phyloP scores from a whole-genome alignment of 306 rosid genomes.

The Echinosophora koreensis region DNA sequence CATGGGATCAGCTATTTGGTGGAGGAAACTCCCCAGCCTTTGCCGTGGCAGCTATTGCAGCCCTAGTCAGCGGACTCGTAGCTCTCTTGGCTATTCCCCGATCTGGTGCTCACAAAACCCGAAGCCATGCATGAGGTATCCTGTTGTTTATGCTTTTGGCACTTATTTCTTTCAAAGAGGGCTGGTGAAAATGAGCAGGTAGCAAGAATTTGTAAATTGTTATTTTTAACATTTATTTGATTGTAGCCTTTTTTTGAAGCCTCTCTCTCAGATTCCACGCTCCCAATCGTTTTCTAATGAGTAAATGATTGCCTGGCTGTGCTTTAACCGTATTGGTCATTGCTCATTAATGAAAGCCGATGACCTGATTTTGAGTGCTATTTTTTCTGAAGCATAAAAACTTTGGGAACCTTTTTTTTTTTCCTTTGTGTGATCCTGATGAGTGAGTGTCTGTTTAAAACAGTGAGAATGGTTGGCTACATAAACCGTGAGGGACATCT shows the following conservation, averaged over 20 bases:
- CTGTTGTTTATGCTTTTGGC: constrained; percentile 55
- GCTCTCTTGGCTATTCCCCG: constrained; percentile 94
- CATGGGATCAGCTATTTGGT: constrained; percentile 99
- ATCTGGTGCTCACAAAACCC: constrained; percentile 73
- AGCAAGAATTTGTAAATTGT: constrained; percentile 61
- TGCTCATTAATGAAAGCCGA: constrained; percentile 12
- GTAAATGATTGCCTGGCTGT: constrained; percentile 43
- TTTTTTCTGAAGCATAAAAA: constrained; percentile 45
- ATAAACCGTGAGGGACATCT: constrained; percentile 51
- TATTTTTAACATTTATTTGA: constrained; percentile 36
- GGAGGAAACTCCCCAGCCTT: constrained; percentile 99
- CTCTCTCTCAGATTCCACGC: constrained; percentile 40
- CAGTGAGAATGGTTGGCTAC: constrained; percentile 49
- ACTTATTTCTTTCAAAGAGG: constrained; percentile 41
- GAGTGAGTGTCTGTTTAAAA: constrained; percentile 47
- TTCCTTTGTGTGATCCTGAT: constrained; percentile 37
- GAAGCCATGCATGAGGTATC: constrained; percentile 81
- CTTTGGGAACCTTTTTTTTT: constrained; percentile 31
- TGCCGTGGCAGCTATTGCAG: constrained; percentile 86
- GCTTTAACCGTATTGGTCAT: constrained; percentile 48
- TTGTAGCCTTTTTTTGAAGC: constrained; percentile 37
- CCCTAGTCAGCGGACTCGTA: constrained; percentile 83
- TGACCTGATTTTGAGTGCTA: constrained; percentile 39
- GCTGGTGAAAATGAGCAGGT: constrained; percentile 50
- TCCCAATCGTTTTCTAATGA: constrained; percentile 36